Evolutionary conservation across 345 rosid species (phyloP).

Genomic region (Raphanus raphanistrum): DNA sequence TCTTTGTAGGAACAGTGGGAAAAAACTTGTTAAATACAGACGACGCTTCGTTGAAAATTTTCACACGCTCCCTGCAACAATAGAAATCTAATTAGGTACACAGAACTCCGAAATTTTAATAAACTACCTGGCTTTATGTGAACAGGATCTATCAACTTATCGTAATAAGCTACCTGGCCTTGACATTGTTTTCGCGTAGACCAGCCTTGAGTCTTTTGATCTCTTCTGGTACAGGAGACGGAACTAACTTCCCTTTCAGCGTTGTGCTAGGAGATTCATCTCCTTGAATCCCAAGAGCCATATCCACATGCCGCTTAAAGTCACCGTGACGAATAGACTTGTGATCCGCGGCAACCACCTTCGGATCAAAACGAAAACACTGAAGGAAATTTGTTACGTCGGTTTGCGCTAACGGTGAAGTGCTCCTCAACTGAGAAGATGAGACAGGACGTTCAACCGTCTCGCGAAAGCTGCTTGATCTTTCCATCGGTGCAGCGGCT

Average conservation of each 20-base stretch:
- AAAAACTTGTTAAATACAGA: slow-evolving; percentile 75
- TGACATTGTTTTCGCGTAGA: slow-evolving; percentile 63
- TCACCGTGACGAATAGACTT: slow-evolving; percentile 74
- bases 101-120: slow-evolving; percentile 1
- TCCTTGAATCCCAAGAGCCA: slow-evolving; percentile 67
- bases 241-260: slow-evolving; percentile 60
- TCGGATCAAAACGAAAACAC: slow-evolving; percentile 69
- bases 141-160: slow-evolving; percentile 22
- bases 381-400: slow-evolving; percentile 75
- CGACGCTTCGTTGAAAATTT: slow-evolving; percentile 74
- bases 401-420: slow-evolving; percentile 55
- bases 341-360: slow-evolving; percentile 68
- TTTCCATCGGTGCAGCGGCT: slow-evolving; percentile 62
- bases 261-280: slow-evolving; percentile 66
- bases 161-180: slow-evolving; percentile 74
- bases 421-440: too few species aligned
- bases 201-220: slow-evolving; percentile 66
- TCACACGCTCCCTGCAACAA: slow-evolving; percentile 71
- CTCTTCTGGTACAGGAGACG: slow-evolving; percentile 66
- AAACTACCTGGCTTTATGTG: too few species aligned
- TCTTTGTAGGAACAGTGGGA: slow-evolving; percentile 71
- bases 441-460: slow-evolving; percentile 69
- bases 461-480: slow-evolving; percentile 85
- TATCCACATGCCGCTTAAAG: slow-evolving; percentile 61
- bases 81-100: not conserved